Evolutionary conservation across 2,329 filamentous ascomycete genomes (phyloP), one percentile per base, ranked within the genome.

Genomic region (Penicillium sp.): DNA sequence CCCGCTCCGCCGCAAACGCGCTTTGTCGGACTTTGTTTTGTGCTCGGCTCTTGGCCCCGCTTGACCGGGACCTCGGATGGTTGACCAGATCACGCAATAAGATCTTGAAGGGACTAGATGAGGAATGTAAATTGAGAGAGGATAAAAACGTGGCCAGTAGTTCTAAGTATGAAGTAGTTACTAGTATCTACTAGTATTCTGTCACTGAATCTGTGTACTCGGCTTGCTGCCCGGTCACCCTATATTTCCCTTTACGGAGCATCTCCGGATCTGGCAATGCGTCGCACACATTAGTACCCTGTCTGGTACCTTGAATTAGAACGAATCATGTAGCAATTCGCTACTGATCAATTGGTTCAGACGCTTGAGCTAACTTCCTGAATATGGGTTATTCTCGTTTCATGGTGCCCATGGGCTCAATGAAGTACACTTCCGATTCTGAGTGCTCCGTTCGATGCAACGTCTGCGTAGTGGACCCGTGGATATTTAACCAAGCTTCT

Each of bases 181-280:
- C n/a, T n/a, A n/a, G 12, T 8, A 4, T n/a, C 27, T 14, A 22
- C 5, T 3, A 3, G 11, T 18, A 35, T 18, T n/a, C n/a, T n/a
- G n/a, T n/a, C n/a, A n/a, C n/a, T n/a, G n/a, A 43, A 13, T 13
- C 29, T 11, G 12, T 19, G 31, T n/a, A n/a, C 29, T 16, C 18
- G 33, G 16, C 39, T 41, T 31, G 7, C 8, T 31, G 7, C 8
- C 12, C 12, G n/a, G 5, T 41, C 37, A 11, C 25, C 18, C 18
- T 25, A 16, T 18, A 41, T 31, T 29, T 33, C 22, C 22, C 22
- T 25, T 25, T 25, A 25, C 22, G 22, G 29, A 27, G 12, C 19
- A 36, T 43, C n/a, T 28, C 41, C 41, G 31, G 41, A 43, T 36
- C 14, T 36, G 30, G 30, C n/a, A n/a, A n/a, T n/a, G n/a, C n/a